Evolutionary conservation across 805 yeast genomes (phyloP).

Genomic region (Lachancea sp.): DNA sequence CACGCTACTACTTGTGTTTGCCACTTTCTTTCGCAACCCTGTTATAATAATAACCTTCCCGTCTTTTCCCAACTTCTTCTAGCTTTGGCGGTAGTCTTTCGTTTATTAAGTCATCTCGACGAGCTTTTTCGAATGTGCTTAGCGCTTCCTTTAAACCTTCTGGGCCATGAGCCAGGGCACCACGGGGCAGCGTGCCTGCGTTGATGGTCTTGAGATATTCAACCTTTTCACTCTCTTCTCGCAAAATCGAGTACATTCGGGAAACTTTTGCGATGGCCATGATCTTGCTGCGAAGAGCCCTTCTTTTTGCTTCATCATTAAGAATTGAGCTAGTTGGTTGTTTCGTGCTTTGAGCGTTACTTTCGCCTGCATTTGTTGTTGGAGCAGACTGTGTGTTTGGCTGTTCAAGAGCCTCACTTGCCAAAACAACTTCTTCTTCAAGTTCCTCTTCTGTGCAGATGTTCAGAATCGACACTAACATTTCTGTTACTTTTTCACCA

Average conservation of each 20-base stretch:
- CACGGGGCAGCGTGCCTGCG: slow-evolving; percentile 79
- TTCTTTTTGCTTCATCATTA: slow-evolving; percentile 33
- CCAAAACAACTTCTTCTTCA: slow-evolving; percentile 61
- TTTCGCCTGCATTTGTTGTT: slow-evolving; percentile 1
- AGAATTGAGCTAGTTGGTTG: slow-evolving; percentile 13
- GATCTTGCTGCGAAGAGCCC: slow-evolving; percentile 76
- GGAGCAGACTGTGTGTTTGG: slow-evolving; percentile 20
- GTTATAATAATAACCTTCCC: slow-evolving; percentile 38
- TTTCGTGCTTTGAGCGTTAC: slow-evolving; percentile 2
- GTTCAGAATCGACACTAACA: slow-evolving; percentile 81
- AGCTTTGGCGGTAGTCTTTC: slow-evolving; percentile 83
- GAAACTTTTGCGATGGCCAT: slow-evolving; percentile 95
- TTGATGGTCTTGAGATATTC: slow-evolving; percentile 66
- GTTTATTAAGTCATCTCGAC: slow-evolving; percentile 68
- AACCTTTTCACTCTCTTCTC: slow-evolving; percentile 85
- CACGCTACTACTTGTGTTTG: background rate
- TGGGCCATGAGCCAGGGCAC: slow-evolving; percentile 74
- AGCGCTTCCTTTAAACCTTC: slow-evolving; percentile 71
- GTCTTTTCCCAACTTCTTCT: slow-evolving; percentile 46
- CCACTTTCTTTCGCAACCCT: slow-evolving; percentile 27
- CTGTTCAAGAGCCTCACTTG: slow-evolving; percentile 35
- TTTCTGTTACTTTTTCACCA: slow-evolving; percentile 92
- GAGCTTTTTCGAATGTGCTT: slow-evolving; percentile 74
- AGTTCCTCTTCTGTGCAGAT: slow-evolving; percentile 94
- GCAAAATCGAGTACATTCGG: slow-evolving; percentile 79